Base-by-base conservation (phyloP, 1,284 basidiomycete species). In the Moesziomyces globuligerus region DNA sequence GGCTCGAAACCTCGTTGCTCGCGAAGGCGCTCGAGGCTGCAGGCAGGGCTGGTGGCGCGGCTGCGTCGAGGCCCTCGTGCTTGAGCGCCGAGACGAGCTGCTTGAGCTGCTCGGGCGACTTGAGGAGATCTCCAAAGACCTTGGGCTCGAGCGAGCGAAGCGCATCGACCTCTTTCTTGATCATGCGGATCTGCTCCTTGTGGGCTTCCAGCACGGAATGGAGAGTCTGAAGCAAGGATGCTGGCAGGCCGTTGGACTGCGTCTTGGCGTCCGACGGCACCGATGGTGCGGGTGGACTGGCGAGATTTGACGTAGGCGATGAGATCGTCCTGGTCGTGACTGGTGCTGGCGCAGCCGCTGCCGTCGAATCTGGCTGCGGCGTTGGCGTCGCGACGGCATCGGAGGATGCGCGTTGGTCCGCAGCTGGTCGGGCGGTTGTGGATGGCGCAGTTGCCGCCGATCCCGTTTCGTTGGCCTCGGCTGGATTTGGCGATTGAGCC, bases 91-190 rank as follows among this genome's bases (percentile, higher is more conserved):
- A n/a, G 3, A 44, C 17, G 13, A 64, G 54, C 17, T 40, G 49
- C 48, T 57, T 40, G 18, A 57, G 23, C 42, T 52, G 36, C 11
- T 53, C 50, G 9, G 46, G 50, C 6, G 61, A 57, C n/a, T n/a
- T 18, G 29, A 65, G n/a, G 18, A 53, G 29, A 18, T 26, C 29
- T 29, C 21, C 48, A 7, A 41, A 24, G 18, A 23, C 26, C 1
- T 34, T 40, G 28, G 7, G 24, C 2, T 56, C 34, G 9, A 18
- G 21, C 18, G 25, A 37, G 17, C 29, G 34, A 25, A 46, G n/a
- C 7, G 15, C n/a, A 1, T 40, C 43, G 18, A 55, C 9, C 6
- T 43, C 38, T 25, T 41, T 36, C 45, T 55, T 25, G 32, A 55
- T 9, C 5, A 23, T 9, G 7, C 24, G 29, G 48, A 59, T 36